Evolutionary conservation across 2,329 filamentous ascomycete species (phyloP).

Genomic region (Botrytis galanthina): DNA sequence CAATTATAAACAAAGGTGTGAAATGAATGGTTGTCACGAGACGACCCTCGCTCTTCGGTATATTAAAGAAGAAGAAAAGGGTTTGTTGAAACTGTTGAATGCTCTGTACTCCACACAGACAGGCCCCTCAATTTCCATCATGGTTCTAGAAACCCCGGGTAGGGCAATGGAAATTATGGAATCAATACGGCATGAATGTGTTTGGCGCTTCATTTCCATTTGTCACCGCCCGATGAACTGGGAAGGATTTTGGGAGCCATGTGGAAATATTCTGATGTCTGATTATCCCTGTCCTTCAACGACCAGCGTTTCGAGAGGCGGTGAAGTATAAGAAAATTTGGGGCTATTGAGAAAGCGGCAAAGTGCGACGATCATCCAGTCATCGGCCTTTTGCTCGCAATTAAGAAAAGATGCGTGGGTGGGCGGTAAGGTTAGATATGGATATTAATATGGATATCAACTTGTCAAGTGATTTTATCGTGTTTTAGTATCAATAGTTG

Average conservation of each 20-base stretch:
- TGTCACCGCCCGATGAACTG: constrained; percentile 22
- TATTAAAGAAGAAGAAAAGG: neutral
- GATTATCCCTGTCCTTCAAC: constrained; percentile 26
- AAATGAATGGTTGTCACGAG: constrained; percentile 9
- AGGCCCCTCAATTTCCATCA: constrained; percentile 16
- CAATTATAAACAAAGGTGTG: neutral
- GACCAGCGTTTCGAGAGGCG: constrained; percentile 26
- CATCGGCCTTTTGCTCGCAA: neutral
- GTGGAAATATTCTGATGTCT: constrained; percentile 18
- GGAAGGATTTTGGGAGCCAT: constrained; percentile 5
- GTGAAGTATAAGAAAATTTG: neutral
- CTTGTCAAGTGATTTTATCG: constrained; percentile 3
- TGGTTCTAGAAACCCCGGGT: constrained; percentile 26
- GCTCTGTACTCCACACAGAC: constrained; percentile 12
- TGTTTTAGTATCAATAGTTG: neutral
- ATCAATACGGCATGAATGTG: constrained; percentile 23
- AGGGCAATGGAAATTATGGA: constrained; percentile 6
- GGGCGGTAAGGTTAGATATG: neutral
- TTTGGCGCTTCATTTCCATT: constrained; percentile 16
- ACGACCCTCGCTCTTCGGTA: neutral
- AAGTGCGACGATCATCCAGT: neutral
- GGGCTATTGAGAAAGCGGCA: neutral
- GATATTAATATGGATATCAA: neutral
- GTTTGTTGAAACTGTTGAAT: neutral
- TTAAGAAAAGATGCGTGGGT: neutral